Evolutionary conservation across 345 rosid genomes (phyloP).

Genomic region (Bruguiera gymnorhiza): DNA sequence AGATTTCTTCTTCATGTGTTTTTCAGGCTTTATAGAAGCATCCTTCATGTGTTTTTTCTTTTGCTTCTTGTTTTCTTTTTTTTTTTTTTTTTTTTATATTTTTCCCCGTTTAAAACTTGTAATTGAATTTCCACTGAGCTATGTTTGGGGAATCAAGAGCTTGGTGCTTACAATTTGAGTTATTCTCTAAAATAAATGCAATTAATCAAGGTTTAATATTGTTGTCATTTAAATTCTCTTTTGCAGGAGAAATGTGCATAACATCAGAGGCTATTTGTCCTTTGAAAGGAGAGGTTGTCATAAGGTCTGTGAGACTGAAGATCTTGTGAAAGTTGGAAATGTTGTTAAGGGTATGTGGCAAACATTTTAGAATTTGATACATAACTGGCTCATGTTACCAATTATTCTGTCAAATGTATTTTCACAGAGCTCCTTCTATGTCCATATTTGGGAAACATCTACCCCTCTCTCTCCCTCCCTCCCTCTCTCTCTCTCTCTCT

Average conservation of each 20-base stretch:
- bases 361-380: background rate
- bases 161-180: slow-evolving; percentile 80
- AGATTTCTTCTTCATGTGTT: too few relatives aligned
- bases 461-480: too few relatives aligned
- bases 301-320: slow-evolving; percentile 93
- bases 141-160: slow-evolving; percentile 51
- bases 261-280: slow-evolving; percentile 69
- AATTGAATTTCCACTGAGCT: slow-evolving; percentile 49
- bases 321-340: slow-evolving; percentile 87
- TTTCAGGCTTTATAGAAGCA: too few relatives aligned
- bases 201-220: slow-evolving; percentile 6
- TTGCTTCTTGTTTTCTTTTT: too few relatives aligned
- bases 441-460: too few relatives aligned
- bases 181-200: slow-evolving; percentile 15
- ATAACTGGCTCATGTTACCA: background rate
- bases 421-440: background rate
- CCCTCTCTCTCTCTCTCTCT: too few relatives aligned
- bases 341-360: slow-evolving; percentile 64
- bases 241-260: slow-evolving; percentile 55
- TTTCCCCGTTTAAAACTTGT: too few relatives aligned
- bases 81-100: too few relatives aligned
- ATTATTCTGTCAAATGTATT: background rate
- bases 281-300: slow-evolving; percentile 82
- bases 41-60: too few relatives aligned
- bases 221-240: slow-evolving; percentile 10